A percentile compares a stretch with the other conserved stretches of the same genome.
phyloP scores from a whole-genome alignment of 768 basidiomycete genomes.

The Termitomyces sp. region DNA sequence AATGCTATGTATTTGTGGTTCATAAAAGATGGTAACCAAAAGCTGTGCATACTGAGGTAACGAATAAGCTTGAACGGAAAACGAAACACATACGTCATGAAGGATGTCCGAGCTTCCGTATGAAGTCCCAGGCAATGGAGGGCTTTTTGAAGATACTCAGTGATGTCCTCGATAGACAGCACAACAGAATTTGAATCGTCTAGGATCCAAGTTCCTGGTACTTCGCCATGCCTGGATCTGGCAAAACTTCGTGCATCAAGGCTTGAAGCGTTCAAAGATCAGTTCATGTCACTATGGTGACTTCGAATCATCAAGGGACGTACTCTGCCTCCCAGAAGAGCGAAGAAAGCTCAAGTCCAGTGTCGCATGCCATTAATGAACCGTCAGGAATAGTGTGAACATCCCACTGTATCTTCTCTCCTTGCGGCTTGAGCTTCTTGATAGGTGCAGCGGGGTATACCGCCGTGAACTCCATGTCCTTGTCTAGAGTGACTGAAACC shows the following conservation, averaged over 20 bases:
- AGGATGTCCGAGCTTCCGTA: conserved; percentile 36
- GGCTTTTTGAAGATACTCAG: conserved; percentile 29
- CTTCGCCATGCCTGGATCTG: background rate
- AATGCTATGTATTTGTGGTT: conserved; percentile 35
- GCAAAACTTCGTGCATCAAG: background rate
- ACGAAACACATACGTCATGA: conserved; percentile 32
- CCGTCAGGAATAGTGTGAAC: conserved; percentile 23
- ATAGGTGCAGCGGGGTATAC: conserved; percentile 28
- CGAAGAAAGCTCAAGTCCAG: conserved; percentile 25
- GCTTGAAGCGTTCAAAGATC: background rate
- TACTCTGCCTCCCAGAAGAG: conserved; percentile 36
- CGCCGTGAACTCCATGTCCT: conserved; percentile 27
- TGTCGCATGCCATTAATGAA: conserved; percentile 21
- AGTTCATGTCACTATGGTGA: background rate
- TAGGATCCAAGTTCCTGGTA: conserved; percentile 11
- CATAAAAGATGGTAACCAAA: conserved; percentile 38
- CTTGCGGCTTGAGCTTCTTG: conserved; percentile 5
- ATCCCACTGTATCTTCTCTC: conserved; percentile 26
- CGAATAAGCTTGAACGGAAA: background rate
- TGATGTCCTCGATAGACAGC: conserved; percentile 20
- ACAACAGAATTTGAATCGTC: conserved; percentile 23
- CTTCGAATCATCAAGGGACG: conserved; percentile 7
- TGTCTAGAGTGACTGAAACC: conserved; percentile 24
- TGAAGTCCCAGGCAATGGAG: conserved; percentile 29
- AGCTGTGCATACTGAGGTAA: conserved; percentile 17